Base-by-base conservation (phyloP, 2,329 filamentous ascomycete species). In the Pyrenochaeta sp. region DNA sequence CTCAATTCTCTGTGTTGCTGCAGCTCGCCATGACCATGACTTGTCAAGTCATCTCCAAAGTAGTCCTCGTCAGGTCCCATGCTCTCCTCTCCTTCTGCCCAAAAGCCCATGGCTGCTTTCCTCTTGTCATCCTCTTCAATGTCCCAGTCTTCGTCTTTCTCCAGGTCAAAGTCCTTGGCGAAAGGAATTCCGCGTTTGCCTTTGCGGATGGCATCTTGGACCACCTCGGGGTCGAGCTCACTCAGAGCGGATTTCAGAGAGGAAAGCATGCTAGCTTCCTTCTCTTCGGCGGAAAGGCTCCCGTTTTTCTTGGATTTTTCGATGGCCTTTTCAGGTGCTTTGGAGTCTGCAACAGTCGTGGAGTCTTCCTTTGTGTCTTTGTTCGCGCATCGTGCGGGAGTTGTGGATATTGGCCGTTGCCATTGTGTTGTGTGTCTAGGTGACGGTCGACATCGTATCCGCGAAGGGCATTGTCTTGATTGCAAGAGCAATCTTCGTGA, bases 1-100 rank as follows among this genome's bases (percentile, higher is more conserved):
- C 95, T 85, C 73, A 94, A 83, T 77, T 98, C 93, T 59, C 94
- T 85, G 68, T 96, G 88, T 75, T 95, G 85, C 67, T 97, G 91
- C 64, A 99, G 79, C 79, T 98, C 92, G 47, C 84, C 87, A 77
- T 99, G 93, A 0, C 87, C 95, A 75, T 92, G 83, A 45, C 86
- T 86, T 54, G 90, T 90, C 54, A 99, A 90, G 73, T 97, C 92
- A 70, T 96, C 90, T 61, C 92, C 89, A 59, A 90, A 84, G 73
- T 89, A 90, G 60, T 87, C 83, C 50, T 82, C 79, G 27, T 83
- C 81, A 49, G 88, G 84, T 1, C 79, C 76, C 60, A 86, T 81
- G 56, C 86, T 81, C 29, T 79, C 77, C 40, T 75, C 70, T 27
- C 73, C 73, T 41, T 76, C 73, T 7, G 64, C 68, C 73, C 73